Evolutionary conservation across 306 rosid species (phyloP), one percentile per base, ranked within the genome.

Genomic region (Rubus idaeus): DNA sequence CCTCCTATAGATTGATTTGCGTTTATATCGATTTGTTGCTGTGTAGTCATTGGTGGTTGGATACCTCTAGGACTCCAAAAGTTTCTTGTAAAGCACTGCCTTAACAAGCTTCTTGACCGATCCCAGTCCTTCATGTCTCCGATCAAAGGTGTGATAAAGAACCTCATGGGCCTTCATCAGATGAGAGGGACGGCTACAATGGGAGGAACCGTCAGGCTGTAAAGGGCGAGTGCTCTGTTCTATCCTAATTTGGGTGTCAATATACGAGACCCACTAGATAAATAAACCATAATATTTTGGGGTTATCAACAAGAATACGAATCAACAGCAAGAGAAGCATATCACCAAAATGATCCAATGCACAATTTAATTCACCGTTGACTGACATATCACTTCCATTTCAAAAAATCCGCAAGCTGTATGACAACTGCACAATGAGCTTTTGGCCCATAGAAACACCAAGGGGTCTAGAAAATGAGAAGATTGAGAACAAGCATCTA

Each of bases 371-470:
- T 64, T 17, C 69, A 37, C 45, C 14, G 46, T 64, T 62, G 26
- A 64, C 10, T 40, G 70, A 78, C 44, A 78, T 44, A 64, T 58
- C 40, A 80, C 51, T 80, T 60, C 44, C 78, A 70, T 77, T 64
- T 72, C 72, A 85, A 52, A 56, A 17, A 2, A 64, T 61, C 41
- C 77, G 72, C 81, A 80, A 77, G 78, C 78, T 53, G 79, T 71
- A 76, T 55, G 45, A 37, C 64, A 71, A 70, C 74, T 66, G 78
- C 84, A 67, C 67, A 41, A 52, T 21, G 75, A 63, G 83, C 85
- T 57, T 71, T 68, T 78, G 81, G 77, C 84, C 76, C 78, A 72
- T 77, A 78, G 69, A 87, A 83, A 78, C 79, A 64, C 82, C 70
- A 86, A 75, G 75, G 81, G 58, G 77, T 75, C 65, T 42, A 71